Evolutionary conservation across 352 stramenopile genomes (phyloP), one percentile per base, ranked within the genome.

Genomic region (Phytophthora kernoviae): DNA sequence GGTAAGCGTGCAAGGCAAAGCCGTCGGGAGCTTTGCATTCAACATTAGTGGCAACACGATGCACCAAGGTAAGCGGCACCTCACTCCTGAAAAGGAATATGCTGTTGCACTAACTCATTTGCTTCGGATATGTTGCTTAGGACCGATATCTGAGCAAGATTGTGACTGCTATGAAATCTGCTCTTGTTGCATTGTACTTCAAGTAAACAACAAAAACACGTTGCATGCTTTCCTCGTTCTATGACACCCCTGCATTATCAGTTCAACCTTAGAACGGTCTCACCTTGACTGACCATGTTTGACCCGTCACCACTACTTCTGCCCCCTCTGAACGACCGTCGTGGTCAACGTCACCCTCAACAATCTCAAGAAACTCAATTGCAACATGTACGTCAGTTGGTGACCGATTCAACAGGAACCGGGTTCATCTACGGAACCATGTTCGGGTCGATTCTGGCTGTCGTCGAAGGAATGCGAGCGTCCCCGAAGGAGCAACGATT

Each of bases 371-470:
- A 27, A 51, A 43, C 50, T 56, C 49, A 50, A 55, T 47, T 65
- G 15, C 22, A 60, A 45, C 41, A 50, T 10, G 41, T 54, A 30
- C 34, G 18, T 33, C 49, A 33, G 21, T 65, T 42, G 21, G 41
- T 66, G 18, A 12, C 50, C 9, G 57, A 77, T 14, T 77, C 69
- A 10, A 68, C 70, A 0, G 69, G 73, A 8, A 61, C 62, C 1
- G 69, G 69, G 7, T 82, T 82, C 41, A 42, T 79, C 2, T 82
- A 82, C 37, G 73, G 73, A 39, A 75, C 47, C 32, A 57, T 79
- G 45, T 82, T 82, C 22, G 73, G 73, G 17, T 65, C 62, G 4
- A 53, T 75, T 21, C 43, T 79, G 36, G 69, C 62, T 5, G 56
- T 53, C 7, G 51, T 73, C 8, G 60, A 79, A 52, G 66, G 73